phyloP scores from a whole-genome alignment of 2,329 filamentous ascomycete species.

The Balansia obtecta region DNA sequence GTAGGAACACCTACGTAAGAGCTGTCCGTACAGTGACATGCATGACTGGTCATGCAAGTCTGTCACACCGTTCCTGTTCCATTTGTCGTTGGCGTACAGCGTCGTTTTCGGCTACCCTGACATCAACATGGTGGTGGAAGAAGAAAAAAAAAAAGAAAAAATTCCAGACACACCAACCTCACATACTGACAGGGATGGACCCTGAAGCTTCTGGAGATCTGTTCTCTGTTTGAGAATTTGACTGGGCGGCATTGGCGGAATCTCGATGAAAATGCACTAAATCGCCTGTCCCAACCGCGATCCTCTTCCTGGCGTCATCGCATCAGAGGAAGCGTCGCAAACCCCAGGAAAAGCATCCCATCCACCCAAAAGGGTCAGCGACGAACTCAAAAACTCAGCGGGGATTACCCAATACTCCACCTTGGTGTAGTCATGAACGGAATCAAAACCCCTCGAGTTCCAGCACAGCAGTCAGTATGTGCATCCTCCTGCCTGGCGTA shows the following conservation, averaged over 20 bases:
- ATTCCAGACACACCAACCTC: no score
- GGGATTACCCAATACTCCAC: conserved; percentile 5
- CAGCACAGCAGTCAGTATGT: neutral
- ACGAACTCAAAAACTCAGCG: conserved; percentile 5
- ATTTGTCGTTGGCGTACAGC: no score
- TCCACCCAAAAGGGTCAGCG: conserved; percentile 8
- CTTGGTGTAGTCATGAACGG: conserved; percentile 2
- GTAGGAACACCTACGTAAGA: neutral
- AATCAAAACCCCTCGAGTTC: conserved; percentile 2
- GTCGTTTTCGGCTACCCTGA: no score
- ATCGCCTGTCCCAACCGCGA: neutral
- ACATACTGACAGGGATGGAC: neutral
- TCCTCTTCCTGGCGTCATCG: neutral
- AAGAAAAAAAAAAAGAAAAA: no score
- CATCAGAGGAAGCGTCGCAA: neutral
- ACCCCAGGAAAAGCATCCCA: conserved; percentile 7
- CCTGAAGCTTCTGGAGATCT: neutral
- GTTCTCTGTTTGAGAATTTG: neutral
- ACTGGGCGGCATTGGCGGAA: no score
- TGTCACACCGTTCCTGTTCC: no score
- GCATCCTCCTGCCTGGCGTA: neutral
- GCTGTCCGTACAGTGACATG: no score
- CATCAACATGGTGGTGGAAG: no score
- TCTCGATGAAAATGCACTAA: neutral
- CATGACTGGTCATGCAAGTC: no score